Percentiles rank a stretch among this genome's conserved stretches.
These are phyloP conservation scores for Gonapodya prolifera DNA, from an alignment of 192 early-diverging fungal genomes.

Conservation along the genomic window DNA sequence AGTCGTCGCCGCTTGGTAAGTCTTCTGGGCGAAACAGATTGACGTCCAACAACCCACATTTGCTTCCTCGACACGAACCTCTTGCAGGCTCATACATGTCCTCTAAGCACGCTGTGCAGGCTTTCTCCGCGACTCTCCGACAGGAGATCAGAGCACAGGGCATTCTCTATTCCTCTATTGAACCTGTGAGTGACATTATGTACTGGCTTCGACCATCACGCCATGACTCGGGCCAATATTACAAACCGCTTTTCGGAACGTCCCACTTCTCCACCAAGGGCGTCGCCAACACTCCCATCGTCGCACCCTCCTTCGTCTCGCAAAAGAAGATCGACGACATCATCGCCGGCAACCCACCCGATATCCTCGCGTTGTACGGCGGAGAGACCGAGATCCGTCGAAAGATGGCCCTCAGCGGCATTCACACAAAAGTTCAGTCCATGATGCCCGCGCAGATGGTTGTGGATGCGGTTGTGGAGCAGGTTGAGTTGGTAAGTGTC, in stretches of 20 bases:
- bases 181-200: neutral
- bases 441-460: neutral
- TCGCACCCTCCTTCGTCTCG: neutral
- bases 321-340: neutral
- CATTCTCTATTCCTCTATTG: neutral
- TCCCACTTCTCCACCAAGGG: neutral
- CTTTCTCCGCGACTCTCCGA: neutral
- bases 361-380: neutral
- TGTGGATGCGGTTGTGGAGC: neutral
- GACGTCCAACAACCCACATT: no score
- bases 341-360: neutral
- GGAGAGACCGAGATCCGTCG: neutral
- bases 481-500: neutral
- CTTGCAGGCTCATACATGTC: neutral
- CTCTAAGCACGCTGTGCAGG: conserved; percentile 2
- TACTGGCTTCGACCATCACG: neutral
- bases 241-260: no score
- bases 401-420: neutral
- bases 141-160: neutral
- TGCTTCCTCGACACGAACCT: no score
- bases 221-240: no score
- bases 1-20: neutral
- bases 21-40: neutral
- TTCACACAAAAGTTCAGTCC: neutral
- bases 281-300: neutral